These are phyloP conservation scores for Mycena olivaceomarginata DNA, from an alignment of 768 basidiomycete species.

Conservation along the genomic window DNA sequence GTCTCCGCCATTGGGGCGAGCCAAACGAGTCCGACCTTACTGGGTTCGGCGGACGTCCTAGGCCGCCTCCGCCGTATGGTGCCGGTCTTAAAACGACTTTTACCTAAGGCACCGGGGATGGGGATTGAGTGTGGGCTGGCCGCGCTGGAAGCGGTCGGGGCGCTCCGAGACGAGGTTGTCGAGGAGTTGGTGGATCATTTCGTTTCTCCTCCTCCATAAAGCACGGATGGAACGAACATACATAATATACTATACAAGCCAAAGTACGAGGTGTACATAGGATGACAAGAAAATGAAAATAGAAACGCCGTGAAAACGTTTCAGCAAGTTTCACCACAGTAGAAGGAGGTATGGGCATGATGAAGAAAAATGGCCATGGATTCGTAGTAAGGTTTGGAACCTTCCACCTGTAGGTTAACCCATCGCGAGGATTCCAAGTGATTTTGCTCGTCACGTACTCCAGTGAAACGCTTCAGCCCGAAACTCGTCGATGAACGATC, in stretches of 20 bases:
- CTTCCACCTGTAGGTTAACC: neutral
- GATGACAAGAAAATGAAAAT: too few relatives aligned
- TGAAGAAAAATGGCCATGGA: too few relatives aligned
- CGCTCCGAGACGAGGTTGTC: slow-evolving; percentile 63
- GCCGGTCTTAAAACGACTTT: slow-evolving; percentile 59
- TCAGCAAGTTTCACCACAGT: too few relatives aligned
- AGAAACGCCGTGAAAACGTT: too few relatives aligned
- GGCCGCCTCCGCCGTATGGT: slow-evolving; percentile 71
- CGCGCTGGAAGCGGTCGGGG: slow-evolving; percentile 65
- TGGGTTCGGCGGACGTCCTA: slow-evolving; percentile 74
- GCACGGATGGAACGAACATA: neutral
- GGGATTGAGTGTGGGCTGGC: slow-evolving; percentile 64
- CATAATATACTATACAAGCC: neutral
- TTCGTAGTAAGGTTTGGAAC: neutral
- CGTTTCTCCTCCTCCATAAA: neutral
- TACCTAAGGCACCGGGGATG: slow-evolving; percentile 58
- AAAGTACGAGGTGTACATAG: neutral
- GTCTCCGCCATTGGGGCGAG: slow-evolving; percentile 60
- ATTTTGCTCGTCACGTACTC: neutral
- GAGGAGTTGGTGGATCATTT: slow-evolving; percentile 63
- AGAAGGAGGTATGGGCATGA: too few relatives aligned
- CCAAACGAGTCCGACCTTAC: neutral
- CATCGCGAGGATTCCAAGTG: neutral
- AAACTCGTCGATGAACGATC: neutral
- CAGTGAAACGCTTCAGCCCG: neutral